Evolutionary conservation across 2,329 filamentous ascomycete species (phyloP).

Genomic region (Lasiodiplodia sp.): DNA sequence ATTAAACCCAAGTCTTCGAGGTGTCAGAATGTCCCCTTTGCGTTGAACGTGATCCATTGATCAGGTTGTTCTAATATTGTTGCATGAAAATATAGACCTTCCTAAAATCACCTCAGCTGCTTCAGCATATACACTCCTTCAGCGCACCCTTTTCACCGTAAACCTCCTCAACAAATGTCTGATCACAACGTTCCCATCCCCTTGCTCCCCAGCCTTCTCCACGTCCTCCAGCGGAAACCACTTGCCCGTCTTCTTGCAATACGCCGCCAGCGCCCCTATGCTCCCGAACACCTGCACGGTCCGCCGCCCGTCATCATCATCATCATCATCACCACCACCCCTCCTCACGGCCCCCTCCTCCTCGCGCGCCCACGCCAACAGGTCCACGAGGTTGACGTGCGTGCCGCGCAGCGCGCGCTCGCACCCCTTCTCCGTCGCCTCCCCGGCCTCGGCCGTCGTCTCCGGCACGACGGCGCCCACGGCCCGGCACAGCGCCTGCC

Average conservation of each 20-base stretch:
- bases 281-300: constrained; percentile 30
- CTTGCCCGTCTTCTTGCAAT: constrained; percentile 31
- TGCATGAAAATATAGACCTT: background rate
- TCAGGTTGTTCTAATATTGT: background rate
- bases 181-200: constrained; percentile 32
- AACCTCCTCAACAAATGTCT: constrained; percentile 33
- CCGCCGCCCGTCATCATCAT: background rate
- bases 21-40: background rate
- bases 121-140: background rate
- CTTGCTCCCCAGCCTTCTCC: constrained; percentile 27
- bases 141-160: background rate
- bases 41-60: background rate
- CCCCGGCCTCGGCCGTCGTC: background rate
- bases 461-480: constrained; percentile 13
- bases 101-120: background rate
- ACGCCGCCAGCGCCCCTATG: constrained; percentile 28
- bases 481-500: constrained; percentile 33
- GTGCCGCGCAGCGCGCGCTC: constrained; percentile 18
- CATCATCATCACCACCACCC: background rate
- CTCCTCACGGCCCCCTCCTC: constrained; percentile 18
- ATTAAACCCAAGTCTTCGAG: background rate
- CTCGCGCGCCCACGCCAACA: constrained; percentile 31
- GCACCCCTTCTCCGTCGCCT: background rate
- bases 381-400: constrained; percentile 34
- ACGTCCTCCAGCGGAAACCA: constrained; percentile 25